These are phyloP conservation scores for Aeschynomene evenia DNA, from an alignment of 306 rosid species.

Conservation along the genomic window DNA sequence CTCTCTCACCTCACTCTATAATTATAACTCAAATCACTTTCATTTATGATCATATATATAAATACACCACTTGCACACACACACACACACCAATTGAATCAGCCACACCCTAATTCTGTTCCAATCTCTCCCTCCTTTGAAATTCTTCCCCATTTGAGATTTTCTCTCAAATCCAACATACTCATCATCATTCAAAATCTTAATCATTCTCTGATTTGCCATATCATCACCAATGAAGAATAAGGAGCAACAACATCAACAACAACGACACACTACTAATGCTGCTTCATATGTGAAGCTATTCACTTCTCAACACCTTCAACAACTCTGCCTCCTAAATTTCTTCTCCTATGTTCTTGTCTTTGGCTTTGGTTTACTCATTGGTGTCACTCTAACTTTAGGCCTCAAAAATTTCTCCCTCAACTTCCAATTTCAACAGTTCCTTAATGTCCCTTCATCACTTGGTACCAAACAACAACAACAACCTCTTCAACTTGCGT, in stretches of 20 bases:
- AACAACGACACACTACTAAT: neutral
- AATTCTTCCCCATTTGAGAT: neutral
- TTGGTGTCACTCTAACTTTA: slow-evolving; percentile 56
- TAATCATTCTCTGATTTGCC: neutral
- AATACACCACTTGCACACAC: neutral
- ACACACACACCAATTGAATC: no score
- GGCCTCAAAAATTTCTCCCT: slow-evolving; percentile 36
- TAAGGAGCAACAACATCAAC: slow-evolving; percentile 33
- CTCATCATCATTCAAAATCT: neutral
- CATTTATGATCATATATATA: no score
- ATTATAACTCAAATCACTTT: neutral
- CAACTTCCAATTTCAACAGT: slow-evolving; percentile 37
- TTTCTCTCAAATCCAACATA: neutral
- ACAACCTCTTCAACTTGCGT: neutral
- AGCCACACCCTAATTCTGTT: neutral
- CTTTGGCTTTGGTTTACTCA: slow-evolving; percentile 58
- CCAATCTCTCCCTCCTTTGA: neutral
- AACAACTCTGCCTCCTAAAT: slow-evolving; percentile 43
- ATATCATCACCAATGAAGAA: slow-evolving; percentile 24
- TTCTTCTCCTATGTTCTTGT: slow-evolving; percentile 40
- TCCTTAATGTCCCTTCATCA: neutral
- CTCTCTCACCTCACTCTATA: neutral
- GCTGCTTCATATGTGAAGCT: slow-evolving; percentile 33
- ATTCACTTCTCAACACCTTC: slow-evolving; percentile 20
- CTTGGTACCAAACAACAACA: neutral